A percentile compares a stretch with the other conserved stretches of the same genome.
Conservation (phyloP, 1,284 basidiomycete genomes). For the Polyporus tsugae region DNA sequence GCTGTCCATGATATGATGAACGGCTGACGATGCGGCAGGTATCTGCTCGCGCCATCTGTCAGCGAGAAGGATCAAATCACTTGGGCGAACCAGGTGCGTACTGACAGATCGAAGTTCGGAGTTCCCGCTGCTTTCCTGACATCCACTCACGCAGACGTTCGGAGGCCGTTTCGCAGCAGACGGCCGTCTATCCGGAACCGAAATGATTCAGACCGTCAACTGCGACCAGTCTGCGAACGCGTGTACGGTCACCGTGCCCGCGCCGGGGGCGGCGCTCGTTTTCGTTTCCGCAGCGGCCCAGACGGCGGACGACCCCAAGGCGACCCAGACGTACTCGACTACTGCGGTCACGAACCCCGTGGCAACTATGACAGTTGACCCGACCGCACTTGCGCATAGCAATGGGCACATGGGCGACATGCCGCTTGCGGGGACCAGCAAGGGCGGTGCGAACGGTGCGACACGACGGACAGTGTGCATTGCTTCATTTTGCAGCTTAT, state of each 20-base stretch:
- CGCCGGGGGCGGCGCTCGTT: constrained; percentile 62
- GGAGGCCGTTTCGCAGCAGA: constrained; percentile 67
- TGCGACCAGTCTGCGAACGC: constrained; percentile 51
- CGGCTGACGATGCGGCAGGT: constrained; percentile 43
- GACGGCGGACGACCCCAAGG: constrained; percentile 40
- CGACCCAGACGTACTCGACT: constrained; percentile 51
- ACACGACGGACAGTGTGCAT: not conserved
- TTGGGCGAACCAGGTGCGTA: constrained; percentile 61
- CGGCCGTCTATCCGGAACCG: constrained; percentile 52
- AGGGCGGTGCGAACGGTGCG: constrained; percentile 39
- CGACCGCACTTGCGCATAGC: constrained; percentile 43
- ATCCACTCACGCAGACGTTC: constrained; percentile 59
- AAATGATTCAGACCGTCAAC: constrained; percentile 48
- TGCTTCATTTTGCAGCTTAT: not conserved
- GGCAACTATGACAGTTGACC: constrained; percentile 41
- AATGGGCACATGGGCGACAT: constrained; percentile 39
- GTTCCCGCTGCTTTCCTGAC: not conserved
- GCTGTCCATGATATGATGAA: not conserved
- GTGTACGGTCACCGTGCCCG: constrained; percentile 58
- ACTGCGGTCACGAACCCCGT: constrained; percentile 37
- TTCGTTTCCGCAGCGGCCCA: constrained; percentile 54
- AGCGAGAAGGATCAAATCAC: constrained; percentile 74
- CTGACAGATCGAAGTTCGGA: not conserved
- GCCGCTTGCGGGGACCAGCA: constrained; percentile 43
- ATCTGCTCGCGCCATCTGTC: constrained; percentile 60